Base-by-base conservation (phyloP, 768 basidiomycete species). In the Plicaturopsis crispa region DNA sequence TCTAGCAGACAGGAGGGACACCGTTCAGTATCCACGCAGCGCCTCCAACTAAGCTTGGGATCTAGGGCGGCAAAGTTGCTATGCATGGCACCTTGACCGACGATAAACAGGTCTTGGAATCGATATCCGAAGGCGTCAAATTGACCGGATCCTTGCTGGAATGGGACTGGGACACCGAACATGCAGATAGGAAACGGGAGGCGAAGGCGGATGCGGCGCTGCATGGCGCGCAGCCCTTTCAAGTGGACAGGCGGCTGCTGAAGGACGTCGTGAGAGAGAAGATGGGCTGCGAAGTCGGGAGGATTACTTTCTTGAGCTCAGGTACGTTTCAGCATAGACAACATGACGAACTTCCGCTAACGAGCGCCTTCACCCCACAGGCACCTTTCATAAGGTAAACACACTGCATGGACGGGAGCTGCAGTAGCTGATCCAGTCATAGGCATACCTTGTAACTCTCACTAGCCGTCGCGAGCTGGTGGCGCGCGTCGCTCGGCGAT, bases 351-450 rank as follows among this genome's bases (percentile, higher is more conserved):
- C 43, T 42, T 34, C 42, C 43, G 33, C 37, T 41, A 23, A 28
- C 35, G 42, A 19, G 16, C 21, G 36, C 23, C n/a, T 6, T 33
- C 28, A n/a, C 6, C 38, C n/a, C n/a, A 36, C 42, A 84, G 86
- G 87, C 18, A 89, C 87, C 2, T 90, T 90, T 62, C 87, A 90
- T 57, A 90, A 90, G 65, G 85, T 71, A 17, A n/a, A n/a, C n/a
- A n/a, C n/a, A n/a, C n/a, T n/a, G n/a, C n/a, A n/a, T n/a, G n/a
- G n/a, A n/a, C n/a, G n/a, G n/a, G n/a, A n/a, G n/a, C n/a, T n/a
- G n/a, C n/a, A n/a, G n/a, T n/a, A n/a, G n/a, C n/a, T n/a, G n/a
- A n/a, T n/a, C n/a, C n/a, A n/a, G n/a, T n/a, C n/a, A n/a, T 43
- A 88, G 84, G 87, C 84, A 21, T 90, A 88, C 62, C 69, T 86